phyloP scores from a whole-genome alignment of 2,329 filamentous ascomycete genomes.

The Amphichorda felina region DNA sequence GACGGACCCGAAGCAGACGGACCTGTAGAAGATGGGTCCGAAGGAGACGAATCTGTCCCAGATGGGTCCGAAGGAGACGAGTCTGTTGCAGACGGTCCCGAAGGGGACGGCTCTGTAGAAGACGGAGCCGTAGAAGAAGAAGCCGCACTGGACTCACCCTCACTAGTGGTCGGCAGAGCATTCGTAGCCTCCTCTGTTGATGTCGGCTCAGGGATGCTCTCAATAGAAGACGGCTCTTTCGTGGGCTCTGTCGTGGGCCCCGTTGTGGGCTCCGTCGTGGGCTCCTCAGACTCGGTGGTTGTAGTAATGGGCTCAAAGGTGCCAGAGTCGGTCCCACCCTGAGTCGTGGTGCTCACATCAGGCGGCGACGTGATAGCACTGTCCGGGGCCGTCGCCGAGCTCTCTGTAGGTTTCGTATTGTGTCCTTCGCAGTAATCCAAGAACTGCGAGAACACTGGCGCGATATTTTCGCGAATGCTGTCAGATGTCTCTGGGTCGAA shows the following conservation, averaged over 20 bases:
- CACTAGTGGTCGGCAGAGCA: background rate
- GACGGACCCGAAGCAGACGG: too few relatives aligned
- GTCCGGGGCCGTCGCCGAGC: slow-evolving; percentile 8
- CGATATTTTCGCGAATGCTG: slow-evolving; percentile 20
- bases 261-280: background rate
- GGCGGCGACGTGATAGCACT: slow-evolving; percentile 11
- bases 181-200: background rate
- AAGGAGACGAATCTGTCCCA: too few relatives aligned
- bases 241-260: background rate
- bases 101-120: too few relatives aligned
- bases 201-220: background rate
- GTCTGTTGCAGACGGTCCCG: too few relatives aligned
- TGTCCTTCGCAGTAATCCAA: slow-evolving; percentile 29
- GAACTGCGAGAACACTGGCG: slow-evolving; percentile 28
- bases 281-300: background rate
- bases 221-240: background rate
- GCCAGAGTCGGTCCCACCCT: slow-evolving; percentile 10
- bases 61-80: too few relatives aligned
- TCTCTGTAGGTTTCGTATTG: slow-evolving; percentile 8
- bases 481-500: slow-evolving; percentile 13
- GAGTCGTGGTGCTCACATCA: slow-evolving; percentile 11
- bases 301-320: slow-evolving; percentile 9
- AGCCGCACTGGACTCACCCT: background rate
- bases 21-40: too few relatives aligned
- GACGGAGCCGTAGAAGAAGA: too few relatives aligned